Base-by-base conservation (phyloP, 257 asterid species). In the Vinca minor region DNA sequence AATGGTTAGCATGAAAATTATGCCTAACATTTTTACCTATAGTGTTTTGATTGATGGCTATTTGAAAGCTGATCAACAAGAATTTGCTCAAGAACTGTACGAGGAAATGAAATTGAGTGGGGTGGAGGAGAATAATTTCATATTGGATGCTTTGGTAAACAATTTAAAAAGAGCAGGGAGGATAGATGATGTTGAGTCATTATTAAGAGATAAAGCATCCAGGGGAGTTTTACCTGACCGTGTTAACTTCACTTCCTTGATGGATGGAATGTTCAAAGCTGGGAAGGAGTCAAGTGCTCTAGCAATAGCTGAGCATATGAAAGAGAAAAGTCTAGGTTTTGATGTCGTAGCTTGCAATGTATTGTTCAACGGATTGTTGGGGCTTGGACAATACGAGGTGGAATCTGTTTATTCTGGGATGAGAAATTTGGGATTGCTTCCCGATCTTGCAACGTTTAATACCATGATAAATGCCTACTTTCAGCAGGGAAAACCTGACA, bases 201-300 rank as follows among this genome's bases (percentile, higher is more conserved):
- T 92, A 66, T 83, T 83, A 69, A 69, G 70, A 59, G 78, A 81
- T 73, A 77, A 71, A 49, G 48, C 68, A 56, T 81, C 85, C 8
- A 76, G 77, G 47, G 96, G 95, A 61, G 74, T 81, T 77, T 46
- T 63, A 59, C 92, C 89, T 39, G 98, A 89, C 78, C 77, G 64
- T 74, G 94, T 89, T 39, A 92, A 81, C 67, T 87, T 85, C 77
- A 89, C 98, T 6, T 78, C 91, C 31, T 69, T 92, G 69, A 87
- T 92, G 89, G 96, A 89, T 73, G 93, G 79, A 32, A 73, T 89
- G 65, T 92, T 92, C 77, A 89, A 92, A 82, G 75, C 87, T 42
- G 96, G 96, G 63, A 83, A 78, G 74, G 83, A 64, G 4, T 77
- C 96, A 0, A 76, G 83, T 68, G 96, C 98, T 67, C 80, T 92